These are phyloP conservation scores for Annona cherimola DNA, from an alignment of 164 flowering plant species.

Conservation along the genomic window DNA sequence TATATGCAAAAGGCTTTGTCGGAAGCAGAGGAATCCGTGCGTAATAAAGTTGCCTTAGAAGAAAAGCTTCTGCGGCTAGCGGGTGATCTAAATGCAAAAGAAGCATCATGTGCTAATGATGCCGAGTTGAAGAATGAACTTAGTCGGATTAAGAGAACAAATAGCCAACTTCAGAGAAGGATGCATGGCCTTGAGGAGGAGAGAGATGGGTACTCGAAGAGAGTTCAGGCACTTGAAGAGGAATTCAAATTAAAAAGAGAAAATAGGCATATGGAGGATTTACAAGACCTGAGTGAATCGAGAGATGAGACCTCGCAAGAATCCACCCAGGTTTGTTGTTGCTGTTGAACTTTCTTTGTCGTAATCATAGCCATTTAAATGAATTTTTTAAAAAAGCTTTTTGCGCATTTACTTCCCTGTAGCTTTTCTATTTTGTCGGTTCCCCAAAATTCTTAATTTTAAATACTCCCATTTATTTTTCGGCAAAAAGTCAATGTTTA, in stretches of 20 bases:
- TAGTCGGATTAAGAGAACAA: conserved; percentile 36
- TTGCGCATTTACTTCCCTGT: too few species aligned
- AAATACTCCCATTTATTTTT: too few species aligned
- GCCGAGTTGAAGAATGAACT: conserved; percentile 60
- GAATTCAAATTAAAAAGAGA: conserved; percentile 38
- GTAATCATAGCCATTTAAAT: background rate
- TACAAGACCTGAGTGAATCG: conserved; percentile 12
- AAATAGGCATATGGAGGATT: conserved; percentile 18
- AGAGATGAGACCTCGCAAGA: conserved; percentile 4
- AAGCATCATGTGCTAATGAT: conserved; percentile 42
- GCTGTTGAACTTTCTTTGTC: background rate
- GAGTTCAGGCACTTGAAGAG: conserved; percentile 41
- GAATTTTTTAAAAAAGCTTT: too few species aligned
- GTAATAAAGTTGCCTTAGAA: conserved; percentile 32
- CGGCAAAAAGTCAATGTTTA: too few species aligned
- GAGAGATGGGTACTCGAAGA: conserved; percentile 36
- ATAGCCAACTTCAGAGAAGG: conserved; percentile 47
- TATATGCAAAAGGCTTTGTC: conserved; percentile 34
- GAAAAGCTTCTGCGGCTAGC: conserved; percentile 58
- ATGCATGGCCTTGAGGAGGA: conserved; percentile 53
- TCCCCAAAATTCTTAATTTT: too few species aligned
- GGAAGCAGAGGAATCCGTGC: conserved; percentile 55
- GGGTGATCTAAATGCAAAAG: conserved; percentile 44
- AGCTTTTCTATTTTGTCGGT: too few species aligned
- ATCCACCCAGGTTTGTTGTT: conserved; percentile 5